A percentile compares a stretch with the other conserved stretches of the same genome.
phyloP scores from a whole-genome alignment of 2,329 filamentous ascomycete genomes.

The Aspergillus sojae region DNA sequence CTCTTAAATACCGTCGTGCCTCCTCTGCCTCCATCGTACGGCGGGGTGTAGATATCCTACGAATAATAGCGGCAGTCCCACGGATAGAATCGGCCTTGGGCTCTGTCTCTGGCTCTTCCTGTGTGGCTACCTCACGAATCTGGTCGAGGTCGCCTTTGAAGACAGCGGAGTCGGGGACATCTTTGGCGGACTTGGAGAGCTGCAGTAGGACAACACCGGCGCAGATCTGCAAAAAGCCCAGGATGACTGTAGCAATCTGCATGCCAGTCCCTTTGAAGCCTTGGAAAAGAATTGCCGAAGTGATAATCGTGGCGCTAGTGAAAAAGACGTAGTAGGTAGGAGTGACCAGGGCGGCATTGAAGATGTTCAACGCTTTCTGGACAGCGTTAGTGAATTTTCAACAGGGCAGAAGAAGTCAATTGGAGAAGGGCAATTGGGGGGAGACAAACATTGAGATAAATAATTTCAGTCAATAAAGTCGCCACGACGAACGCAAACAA shows the following conservation, averaged over 20 bases:
- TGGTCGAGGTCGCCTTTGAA: conserved; percentile 93
- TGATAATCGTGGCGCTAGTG: conserved; percentile 91
- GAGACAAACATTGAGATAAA: conserved; percentile 87
- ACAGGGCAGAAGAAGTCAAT: neutral
- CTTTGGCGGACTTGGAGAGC: conserved; percentile 96
- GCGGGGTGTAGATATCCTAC: conserved; percentile 75
- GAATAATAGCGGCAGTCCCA: conserved; percentile 83
- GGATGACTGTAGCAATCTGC: conserved; percentile 83
- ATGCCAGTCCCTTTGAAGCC: conserved; percentile 86
- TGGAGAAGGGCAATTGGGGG: neutral
- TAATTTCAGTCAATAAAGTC: conserved; percentile 91
- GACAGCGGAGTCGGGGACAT: conserved; percentile 89
- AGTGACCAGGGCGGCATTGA: conserved; percentile 94
- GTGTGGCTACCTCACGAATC: conserved; percentile 90
- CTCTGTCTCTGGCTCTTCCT: conserved; percentile 94
- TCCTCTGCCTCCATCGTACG: conserved; percentile 80
- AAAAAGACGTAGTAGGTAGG: conserved; percentile 99
- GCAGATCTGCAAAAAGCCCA: conserved; percentile 94
- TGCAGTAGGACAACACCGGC: conserved; percentile 89
- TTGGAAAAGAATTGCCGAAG: conserved; percentile 86
- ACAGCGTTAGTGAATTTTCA: conserved; percentile 13
- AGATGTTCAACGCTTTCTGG: conserved; percentile 97
- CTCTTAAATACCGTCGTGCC: conserved; percentile 74
- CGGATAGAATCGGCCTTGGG: conserved; percentile 96
- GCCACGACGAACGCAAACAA: conserved; percentile 84